These are phyloP conservation scores for Pecoramyces ruminantium DNA, from an alignment of 192 early-diverging fungal genomes.

Conservation along the genomic window DNA sequence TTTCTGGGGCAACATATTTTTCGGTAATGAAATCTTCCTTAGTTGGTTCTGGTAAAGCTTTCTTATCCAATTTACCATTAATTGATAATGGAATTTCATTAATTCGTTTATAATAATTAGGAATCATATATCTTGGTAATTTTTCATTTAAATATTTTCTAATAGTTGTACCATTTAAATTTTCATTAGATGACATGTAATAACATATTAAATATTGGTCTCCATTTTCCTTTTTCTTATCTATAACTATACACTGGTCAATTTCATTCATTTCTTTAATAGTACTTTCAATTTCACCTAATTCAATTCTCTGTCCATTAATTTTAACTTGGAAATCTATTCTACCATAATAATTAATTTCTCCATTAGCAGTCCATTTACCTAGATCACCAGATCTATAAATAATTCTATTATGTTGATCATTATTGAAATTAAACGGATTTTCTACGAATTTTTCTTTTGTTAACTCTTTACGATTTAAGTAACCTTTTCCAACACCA, in stretches of 20 bases:
- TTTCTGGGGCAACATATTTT: not conserved
- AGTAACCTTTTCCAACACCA: conserved; percentile 16
- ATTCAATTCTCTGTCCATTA: not conserved
- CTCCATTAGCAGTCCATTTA: not conserved
- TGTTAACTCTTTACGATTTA: conserved; percentile 13
- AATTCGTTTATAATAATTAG: not conserved
- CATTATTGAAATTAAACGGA: conserved; percentile 7
- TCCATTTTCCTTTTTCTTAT: not conserved
- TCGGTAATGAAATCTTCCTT: not conserved
- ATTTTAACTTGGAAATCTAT: not conserved
- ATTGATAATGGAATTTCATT: not conserved
- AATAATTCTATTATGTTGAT: not conserved
- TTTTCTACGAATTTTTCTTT: conserved; percentile 12
- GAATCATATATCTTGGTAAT: not conserved
- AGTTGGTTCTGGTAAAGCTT: not conserved
- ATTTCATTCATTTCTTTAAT: not conserved
- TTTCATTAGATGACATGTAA: not conserved
- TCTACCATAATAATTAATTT: not conserved
- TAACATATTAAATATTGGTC: not conserved
- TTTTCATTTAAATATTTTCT: not conserved
- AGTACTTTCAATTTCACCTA: not conserved
- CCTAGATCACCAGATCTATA: not conserved
- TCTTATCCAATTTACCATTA: not conserved
- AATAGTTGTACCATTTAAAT: not conserved
- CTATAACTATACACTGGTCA: not conserved